Conservation (phyloP, 768 basidiomycete species). For the Gelatoporia subvermispora region DNA sequence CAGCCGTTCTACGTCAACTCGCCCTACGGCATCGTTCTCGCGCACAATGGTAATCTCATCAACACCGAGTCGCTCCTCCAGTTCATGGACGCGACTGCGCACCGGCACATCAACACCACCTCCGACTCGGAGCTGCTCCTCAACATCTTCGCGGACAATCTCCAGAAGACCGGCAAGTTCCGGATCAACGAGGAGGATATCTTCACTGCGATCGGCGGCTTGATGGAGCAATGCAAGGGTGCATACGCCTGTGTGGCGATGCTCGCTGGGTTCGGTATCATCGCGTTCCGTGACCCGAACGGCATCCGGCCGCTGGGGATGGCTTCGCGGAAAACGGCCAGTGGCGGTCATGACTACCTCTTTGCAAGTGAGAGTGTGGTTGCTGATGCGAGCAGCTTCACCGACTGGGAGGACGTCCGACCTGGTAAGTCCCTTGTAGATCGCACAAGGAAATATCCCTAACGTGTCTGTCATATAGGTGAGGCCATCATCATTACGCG, state of each 20-base stretch:
- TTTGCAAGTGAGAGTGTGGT: constrained; percentile 96
- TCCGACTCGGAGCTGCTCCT: constrained; percentile 96
- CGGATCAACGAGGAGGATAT: constrained; percentile 99
- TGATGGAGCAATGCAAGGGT: constrained; percentile 86
- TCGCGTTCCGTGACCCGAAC: constrained; percentile 97
- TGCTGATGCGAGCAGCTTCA: constrained; percentile 88
- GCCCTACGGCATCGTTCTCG: constrained; percentile 98
- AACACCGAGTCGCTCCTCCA: constrained; percentile 84
- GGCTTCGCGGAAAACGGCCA: constrained; percentile 56
- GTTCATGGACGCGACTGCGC: constrained; percentile 93
- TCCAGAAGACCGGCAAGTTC: constrained; percentile 98
- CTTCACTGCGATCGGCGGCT: constrained; percentile 85
- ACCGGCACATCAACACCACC: constrained; percentile 97
- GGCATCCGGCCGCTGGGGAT: constrained; percentile 93
- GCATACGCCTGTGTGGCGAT: constrained; percentile 98
- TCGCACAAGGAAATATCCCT: constrained; percentile 4
- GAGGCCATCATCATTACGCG: constrained; percentile 97
- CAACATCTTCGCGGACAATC: constrained; percentile 96
- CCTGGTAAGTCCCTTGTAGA: constrained; percentile 52
- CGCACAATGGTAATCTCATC: constrained; percentile 98
- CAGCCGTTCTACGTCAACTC: constrained; percentile 99
- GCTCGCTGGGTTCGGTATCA: constrained; percentile 97
- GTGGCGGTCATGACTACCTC: constrained; percentile 78
- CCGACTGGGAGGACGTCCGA: constrained; percentile 89
- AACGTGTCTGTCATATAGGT: constrained; percentile 39